These are phyloP conservation scores for Leishmania mexicana DNA, from an alignment of 208 protist genomes.

Conservation along the genomic window DNA sequence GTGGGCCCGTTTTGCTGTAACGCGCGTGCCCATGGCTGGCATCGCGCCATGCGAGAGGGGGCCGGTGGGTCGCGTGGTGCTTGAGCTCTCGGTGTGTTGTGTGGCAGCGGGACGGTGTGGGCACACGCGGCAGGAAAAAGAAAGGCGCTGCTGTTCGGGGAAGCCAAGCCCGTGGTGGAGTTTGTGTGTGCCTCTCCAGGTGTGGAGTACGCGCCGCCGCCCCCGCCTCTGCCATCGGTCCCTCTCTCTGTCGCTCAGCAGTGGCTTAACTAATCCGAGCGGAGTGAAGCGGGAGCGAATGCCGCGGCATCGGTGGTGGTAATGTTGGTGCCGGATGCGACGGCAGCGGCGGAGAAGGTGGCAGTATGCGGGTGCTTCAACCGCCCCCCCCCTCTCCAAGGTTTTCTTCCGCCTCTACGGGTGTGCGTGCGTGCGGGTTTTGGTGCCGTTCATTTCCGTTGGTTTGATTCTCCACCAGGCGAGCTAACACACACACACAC, in stretches of 20 bases:
- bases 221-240: background rate
- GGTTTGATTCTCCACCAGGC: background rate
- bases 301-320: background rate
- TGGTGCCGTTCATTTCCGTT: background rate
- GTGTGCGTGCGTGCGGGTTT: background rate
- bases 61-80: no score
- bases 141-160: no score
- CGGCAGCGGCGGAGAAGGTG: background rate
- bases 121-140: no score
- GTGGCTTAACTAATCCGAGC: background rate
- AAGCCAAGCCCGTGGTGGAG: no score
- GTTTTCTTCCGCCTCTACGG: background rate
- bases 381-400: background rate
- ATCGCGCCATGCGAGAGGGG: no score
- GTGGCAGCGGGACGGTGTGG: no score
- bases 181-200: background rate
- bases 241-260: background rate
- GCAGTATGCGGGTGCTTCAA: background rate
- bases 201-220: background rate
- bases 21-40: no score
- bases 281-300: background rate
- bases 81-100: no score
- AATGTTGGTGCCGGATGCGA: background rate
- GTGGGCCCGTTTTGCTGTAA: no score
- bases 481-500: background rate